Base-by-base conservation (phyloP, 306 rosid genomes). In the Quercus mongolica region DNA sequence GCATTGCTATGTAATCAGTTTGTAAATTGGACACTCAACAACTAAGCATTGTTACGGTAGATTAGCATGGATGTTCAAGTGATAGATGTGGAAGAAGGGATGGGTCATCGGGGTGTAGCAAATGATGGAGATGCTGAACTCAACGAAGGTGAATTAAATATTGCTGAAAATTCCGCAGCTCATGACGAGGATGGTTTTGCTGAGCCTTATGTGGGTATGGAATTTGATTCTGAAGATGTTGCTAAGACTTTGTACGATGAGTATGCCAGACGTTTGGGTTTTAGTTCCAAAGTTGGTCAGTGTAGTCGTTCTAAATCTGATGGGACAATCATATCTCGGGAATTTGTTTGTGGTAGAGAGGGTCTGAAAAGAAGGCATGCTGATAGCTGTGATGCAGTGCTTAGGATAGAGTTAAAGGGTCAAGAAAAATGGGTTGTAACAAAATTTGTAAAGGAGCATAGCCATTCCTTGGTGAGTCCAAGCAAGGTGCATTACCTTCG, bases 381-480 rank as follows among this genome's bases (percentile, higher is more conserved):
- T 77, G 97, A 90, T 56, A 83, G 79, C 78, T 94, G 99, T 31
- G 87, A 85, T 3, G 99, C 99, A 19, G 88, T 92, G 90, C 83
- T 94, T 81, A 88, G 89, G 86, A 79, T 92, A 58, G 99, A 92
- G 85, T 73, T 77, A 56, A 90, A 82, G 75, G 89, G 84, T 81
- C 88, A 87, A 74, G 88, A 80, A 74, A 94, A 90, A 80, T 94
- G 99, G 99, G 81, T 90, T 78, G 86, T 90, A n/a, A 87, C 97
- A 7, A 91, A 89, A 73, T 92, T 92, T 84, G 85, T 90, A 56
- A 95, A 89, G 97, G 96, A 91, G 75, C 99, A 95, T 85, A 88
- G 85, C 33, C 99, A 95, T 88, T 80, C 97, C 56, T 38, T 80
- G 79, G 77, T 15, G 75, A 87, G 79, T 85, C 80, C 86, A n/a